A percentile compares a stretch with the other conserved stretches of the same genome.
Evolutionary conservation across 2,329 filamentous ascomycete species (phyloP).

Genomic region (Aspergillus sp.): DNA sequence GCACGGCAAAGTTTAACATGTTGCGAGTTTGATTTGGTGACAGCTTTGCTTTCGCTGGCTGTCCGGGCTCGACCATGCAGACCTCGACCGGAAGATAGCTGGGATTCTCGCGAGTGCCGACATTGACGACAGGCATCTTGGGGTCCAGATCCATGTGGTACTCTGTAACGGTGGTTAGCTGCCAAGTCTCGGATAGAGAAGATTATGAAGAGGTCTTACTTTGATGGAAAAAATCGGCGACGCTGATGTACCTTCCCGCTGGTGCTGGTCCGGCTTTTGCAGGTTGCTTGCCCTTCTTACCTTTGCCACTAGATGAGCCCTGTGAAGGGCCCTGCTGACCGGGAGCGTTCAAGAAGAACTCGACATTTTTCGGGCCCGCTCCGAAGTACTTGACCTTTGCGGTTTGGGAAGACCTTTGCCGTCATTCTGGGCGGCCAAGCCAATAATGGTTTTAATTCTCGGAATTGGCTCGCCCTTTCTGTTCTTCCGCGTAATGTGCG

Average conservation of each 20-base stretch:
- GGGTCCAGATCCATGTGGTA: constrained; percentile 37
- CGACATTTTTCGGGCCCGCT: constrained; percentile 52
- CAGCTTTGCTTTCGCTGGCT: constrained; percentile 61
- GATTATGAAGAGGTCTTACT: constrained; percentile 27
- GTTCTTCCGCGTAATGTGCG: constrained; percentile 39
- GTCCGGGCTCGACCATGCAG: constrained; percentile 62
- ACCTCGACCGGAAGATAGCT: constrained; percentile 66
- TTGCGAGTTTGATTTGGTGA: constrained; percentile 57
- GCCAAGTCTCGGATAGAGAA: neutral
- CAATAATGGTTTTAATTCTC: constrained; percentile 46
- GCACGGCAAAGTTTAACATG: constrained; percentile 73
- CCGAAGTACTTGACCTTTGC: constrained; percentile 34
- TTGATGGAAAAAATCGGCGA: constrained; percentile 51
- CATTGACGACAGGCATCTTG: constrained; percentile 62
- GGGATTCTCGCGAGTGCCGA: constrained; percentile 57
- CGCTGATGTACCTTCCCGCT: constrained; percentile 46
- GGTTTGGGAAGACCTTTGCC: constrained; percentile 32
- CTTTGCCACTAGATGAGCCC: constrained; percentile 10
- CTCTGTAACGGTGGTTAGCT: constrained; percentile 22
- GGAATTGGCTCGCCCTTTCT: constrained; percentile 31
- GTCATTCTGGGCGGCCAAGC: constrained; percentile 42
- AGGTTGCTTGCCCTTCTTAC: constrained; percentile 30
- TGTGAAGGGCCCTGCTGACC: constrained; percentile 8
- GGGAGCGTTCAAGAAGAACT: constrained; percentile 50
- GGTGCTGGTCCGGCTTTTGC: constrained; percentile 28